Base-by-base conservation (phyloP, 202 grass and related monocot species). In the Schoenoplectus tabernaemontani region DNA sequence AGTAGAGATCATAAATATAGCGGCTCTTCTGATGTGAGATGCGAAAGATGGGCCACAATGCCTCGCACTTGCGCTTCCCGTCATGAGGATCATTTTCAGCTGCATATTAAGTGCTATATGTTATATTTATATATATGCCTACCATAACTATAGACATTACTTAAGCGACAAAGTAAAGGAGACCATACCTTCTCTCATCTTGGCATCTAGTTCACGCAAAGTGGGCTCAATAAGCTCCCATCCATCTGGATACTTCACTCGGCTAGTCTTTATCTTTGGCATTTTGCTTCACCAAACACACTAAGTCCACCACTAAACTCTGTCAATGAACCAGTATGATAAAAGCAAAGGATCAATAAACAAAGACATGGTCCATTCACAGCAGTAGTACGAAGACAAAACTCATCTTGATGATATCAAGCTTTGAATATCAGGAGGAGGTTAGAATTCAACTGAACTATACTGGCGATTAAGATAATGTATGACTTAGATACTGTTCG, bases 171-270 rank as follows among this genome's bases (percentile, higher is more conserved):
- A 33, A 62, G 34, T 38, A 19, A 67, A 68, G 36, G 64, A 68
- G 13, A 24, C 9, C 33, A 46, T 48, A 97, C 94, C 94, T 93
- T 93, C 94, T 82, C 94, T 90, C 94, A 97, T 97, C 75, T 97
- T 97, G 68, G 89, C 87, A 81, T 97, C 94, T 54, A 97, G 80
- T 77, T 97, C 94, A 63, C 87, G 87, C 33, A 93, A 87, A 8
- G 94, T 97, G 47, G 94, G 94, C 58, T 93, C 94, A 69, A 97
- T 97, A 82, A 97, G 94, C 61, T 97, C 94, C 91, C 94, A 97
- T 84, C 91, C 91, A 15, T 92, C 89, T 54, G 94, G 94, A 77
- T 97, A 93, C 76, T 93, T 93, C 57, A 93, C 89, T 67, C 89
- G 89, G 82, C 91, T 93, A 6, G 94, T 93, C 87, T 97, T 97